Evolutionary conservation across 768 basidiomycete genomes (phyloP), one percentile per base, ranked within the genome.

Genomic region (Agrocybe chaxingu): DNA sequence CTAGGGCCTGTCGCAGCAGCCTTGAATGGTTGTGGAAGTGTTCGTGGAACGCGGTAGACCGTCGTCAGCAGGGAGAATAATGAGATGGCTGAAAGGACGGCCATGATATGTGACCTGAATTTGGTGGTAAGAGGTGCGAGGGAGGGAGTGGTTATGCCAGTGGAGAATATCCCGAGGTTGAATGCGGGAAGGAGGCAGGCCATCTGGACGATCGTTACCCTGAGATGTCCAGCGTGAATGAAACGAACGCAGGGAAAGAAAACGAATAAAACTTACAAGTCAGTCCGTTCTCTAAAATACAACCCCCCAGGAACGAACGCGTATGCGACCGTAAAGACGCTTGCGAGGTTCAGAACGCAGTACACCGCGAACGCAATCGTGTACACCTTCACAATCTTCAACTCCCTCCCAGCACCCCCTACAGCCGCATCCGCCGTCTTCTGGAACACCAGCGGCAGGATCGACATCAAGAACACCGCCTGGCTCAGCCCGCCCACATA

Each of bases 241-340:
- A 16, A 29, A 52, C 11, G 29, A 30, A 34, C 34, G 11, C n/a
- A 16, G 29, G 18, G 19, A 9, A 19, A 40, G 24, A n/a, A 13
- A 49, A 39, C 48, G 45, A 29, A n/a, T n/a, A 45, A 36, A 11
- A 77, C 80, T 65, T 59, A 89, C 81, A 85, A 53, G 62, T 89
- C 81, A 31, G 89, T 91, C 13, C 85, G 74, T 69, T 95, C 92
- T 45, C 92, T 73, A 43, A 95, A 69, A n/a, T n/a, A 78, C 50
- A 74, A 65, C 0, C 89, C 91, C 0, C 87, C 87, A 2, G 91
- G 91, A 9, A 95, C 89, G 57, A 93, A 95, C 1, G 92, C 91
- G 68, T 95, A 93, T 0, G 92, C 92, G 47, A 89, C 89, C 0
- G 91, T 92, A 71, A 90, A 89, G 11, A 89, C 81, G 49, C 82